phyloP scores from a whole-genome alignment of 129 eudicot species.

The Flaveria linearis region DNA sequence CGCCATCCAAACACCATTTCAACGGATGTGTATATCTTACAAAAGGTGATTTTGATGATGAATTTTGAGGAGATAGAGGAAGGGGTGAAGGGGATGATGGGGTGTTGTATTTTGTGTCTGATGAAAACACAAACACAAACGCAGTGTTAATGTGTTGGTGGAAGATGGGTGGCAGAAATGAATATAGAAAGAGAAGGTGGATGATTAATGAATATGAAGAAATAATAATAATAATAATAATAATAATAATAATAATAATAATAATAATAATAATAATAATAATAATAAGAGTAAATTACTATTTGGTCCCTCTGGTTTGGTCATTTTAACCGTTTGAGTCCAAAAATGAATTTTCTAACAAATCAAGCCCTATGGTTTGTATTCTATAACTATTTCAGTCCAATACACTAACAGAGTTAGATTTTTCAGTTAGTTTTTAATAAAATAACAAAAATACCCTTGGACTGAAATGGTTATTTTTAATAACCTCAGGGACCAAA shows the following conservation, averaged over 20 bases:
- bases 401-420: too few relatives aligned
- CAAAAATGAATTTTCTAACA: too few relatives aligned
- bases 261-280: too few relatives aligned
- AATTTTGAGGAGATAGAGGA: neutral
- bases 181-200: slow-evolving; percentile 18
- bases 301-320: too few relatives aligned
- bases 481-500: too few relatives aligned
- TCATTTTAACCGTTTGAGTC: too few relatives aligned
- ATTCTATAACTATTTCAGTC: too few relatives aligned
- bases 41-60: neutral
- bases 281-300: too few relatives aligned
- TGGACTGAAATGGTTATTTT: too few relatives aligned
- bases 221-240: neutral
- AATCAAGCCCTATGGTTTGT: too few relatives aligned
- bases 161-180: slow-evolving; percentile 1
- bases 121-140: neutral
- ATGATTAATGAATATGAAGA: neutral
- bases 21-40: neutral
- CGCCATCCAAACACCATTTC: slow-evolving; percentile 90
- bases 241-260: neutral
- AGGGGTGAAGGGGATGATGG: neutral
- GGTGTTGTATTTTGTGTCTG: neutral
- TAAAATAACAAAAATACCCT: too few relatives aligned
- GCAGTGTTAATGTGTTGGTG: neutral
- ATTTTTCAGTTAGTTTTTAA: too few relatives aligned